Conservation (phyloP, 805 yeast genomes). For the Candida insectorum region DNA sequence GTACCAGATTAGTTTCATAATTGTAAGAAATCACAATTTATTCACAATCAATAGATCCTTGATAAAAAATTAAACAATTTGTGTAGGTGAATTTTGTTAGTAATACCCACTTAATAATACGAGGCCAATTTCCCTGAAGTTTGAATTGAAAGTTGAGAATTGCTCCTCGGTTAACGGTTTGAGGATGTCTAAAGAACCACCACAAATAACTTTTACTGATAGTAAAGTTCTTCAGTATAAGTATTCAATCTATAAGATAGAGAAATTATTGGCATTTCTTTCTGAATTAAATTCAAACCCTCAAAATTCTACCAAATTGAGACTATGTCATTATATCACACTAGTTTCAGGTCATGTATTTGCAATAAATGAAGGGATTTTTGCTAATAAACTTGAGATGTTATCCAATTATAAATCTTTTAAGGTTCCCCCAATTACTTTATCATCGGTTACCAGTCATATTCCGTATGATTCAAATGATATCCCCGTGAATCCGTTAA, state of each 20-base stretch:
- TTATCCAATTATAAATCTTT: slow-evolving; percentile 27
- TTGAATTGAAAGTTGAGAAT: too few relatives aligned
- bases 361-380: slow-evolving; percentile 34
- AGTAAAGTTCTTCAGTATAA: slow-evolving; percentile 58
- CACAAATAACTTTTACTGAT: slow-evolving; percentile 48
- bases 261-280: slow-evolving; percentile 32
- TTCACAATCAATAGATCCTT: too few relatives aligned
- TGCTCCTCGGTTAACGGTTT: too few relatives aligned
- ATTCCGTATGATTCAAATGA: slow-evolving; percentile 42
- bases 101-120: too few relatives aligned
- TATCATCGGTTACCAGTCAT: slow-evolving; percentile 31
- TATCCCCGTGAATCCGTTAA: slow-evolving; percentile 27
- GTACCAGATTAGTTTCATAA: neutral
- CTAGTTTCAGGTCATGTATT: slow-evolving; percentile 28
- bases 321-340: slow-evolving; percentile 31
- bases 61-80: too few relatives aligned
- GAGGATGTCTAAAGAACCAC: too few relatives aligned
- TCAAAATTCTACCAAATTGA: neutral
- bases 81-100: too few relatives aligned
- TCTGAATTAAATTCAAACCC: slow-evolving; percentile 1
- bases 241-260: slow-evolving; percentile 48
- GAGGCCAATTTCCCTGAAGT: too few relatives aligned
- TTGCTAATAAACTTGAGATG: slow-evolving; percentile 23
- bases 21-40: too few relatives aligned
- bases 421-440: slow-evolving; percentile 21